Base-by-base conservation (phyloP, 108 stramenopile genomes). In the Cylindrotheca closterium region DNA sequence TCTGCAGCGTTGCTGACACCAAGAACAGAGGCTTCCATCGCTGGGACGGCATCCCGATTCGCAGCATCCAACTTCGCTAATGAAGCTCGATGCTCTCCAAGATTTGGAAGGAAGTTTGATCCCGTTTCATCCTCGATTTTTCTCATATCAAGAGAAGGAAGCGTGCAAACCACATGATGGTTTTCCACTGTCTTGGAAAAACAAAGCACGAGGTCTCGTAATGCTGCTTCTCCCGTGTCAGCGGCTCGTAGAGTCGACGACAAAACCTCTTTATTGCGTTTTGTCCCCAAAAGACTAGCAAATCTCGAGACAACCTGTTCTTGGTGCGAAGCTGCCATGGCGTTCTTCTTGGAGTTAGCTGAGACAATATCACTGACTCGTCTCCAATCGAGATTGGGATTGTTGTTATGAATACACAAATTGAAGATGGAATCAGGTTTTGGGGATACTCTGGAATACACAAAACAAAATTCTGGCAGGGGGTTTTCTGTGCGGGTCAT, bases 141-240 rank as follows among this genome's bases (percentile, higher is more conserved):
- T 50, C 70, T 49, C 61, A 76, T 67, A 54, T 83, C 82, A 18
- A 83, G 52, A 18, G 75, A 71, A 19, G 82, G 82, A 21, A 83
- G 49, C 30, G 78, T 70, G 37, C 79, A 79, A 32, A 79, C 73
- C 23, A 82, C 81, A 17, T 70, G 67, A 37, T 75, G 61, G 23
- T 47, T 56, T 47, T 48, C 52, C 31, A 74, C 56, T 19, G 64
- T 32, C 47, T 70, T 66, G 22, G 69, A 70, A 24, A 77, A 46
- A 37, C 72, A 73, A 32, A 66, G 23, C 28, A 73, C 31, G 18
- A 73, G 51, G 32, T 73, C 65, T 46, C 61, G 57, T 18, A 64
- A 65, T n/a, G 48, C 23, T 18, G 64, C 45, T 0, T 50, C 53
- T 10, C 22, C 33, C 2, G 64, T 37, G 30, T 65, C 64, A 12